A percentile compares a stretch with the other conserved stretches of the same genome.
Conservation (phyloP, 306 rosid genomes). For the Lablab purpureus region DNA sequence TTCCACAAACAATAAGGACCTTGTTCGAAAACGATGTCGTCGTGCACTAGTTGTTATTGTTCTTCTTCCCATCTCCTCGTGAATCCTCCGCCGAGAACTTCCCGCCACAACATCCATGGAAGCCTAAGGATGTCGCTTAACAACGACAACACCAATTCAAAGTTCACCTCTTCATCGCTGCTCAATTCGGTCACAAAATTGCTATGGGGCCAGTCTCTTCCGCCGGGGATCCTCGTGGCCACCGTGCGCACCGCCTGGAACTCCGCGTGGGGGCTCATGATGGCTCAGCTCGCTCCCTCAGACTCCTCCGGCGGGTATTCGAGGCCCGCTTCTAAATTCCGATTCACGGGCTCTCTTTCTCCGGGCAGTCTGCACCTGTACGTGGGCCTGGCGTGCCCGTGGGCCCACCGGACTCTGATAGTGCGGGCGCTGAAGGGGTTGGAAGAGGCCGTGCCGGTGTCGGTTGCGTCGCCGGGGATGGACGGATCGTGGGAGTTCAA, state of each 20-base stretch:
- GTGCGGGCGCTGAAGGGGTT: constrained; percentile 88
- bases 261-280: constrained; percentile 88
- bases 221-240: constrained; percentile 80
- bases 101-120: constrained; percentile 29
- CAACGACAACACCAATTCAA: constrained; percentile 32
- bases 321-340: constrained; percentile 79
- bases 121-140: constrained; percentile 58
- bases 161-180: constrained; percentile 51
- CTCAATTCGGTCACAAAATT: constrained; percentile 69
- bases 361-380: constrained; percentile 65
- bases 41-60: not conserved
- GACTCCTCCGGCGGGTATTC: constrained; percentile 76
- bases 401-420: constrained; percentile 95
- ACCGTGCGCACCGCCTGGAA: constrained; percentile 86
- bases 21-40: constrained; percentile 34
- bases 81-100: constrained; percentile 36
- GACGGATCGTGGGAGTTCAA: constrained; percentile 92
- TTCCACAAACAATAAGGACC: too few relatives aligned
- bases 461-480: constrained; percentile 72
- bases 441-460: constrained; percentile 70
- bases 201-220: constrained; percentile 90
- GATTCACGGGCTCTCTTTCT: constrained; percentile 41
- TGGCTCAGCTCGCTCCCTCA: constrained; percentile 95
- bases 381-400: constrained; percentile 90
- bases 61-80: constrained; percentile 30